Percentiles rank a stretch among this genome's conserved stretches.
Conservation (phyloP, 1,284 basidiomycete species). For the Acaromyces ingoldii region DNA sequence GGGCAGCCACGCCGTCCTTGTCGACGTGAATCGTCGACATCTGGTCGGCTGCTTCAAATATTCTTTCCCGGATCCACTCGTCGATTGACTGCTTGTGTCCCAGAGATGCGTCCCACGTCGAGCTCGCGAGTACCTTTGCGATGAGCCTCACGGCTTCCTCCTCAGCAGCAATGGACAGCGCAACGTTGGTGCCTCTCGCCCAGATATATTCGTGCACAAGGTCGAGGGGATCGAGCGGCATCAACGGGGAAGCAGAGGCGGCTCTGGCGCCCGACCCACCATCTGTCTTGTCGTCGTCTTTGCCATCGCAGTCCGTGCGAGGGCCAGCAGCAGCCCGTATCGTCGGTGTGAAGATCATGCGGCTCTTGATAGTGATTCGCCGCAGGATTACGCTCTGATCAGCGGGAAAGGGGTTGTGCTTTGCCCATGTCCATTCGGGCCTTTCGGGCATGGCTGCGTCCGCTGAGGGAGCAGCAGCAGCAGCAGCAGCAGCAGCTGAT, state of each 20-base stretch:
- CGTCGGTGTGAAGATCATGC: not conserved
- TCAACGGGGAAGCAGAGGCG: no score
- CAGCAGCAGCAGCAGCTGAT: not conserved
- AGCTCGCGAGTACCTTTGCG: not conserved
- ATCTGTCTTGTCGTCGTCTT: not conserved
- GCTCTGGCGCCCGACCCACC: no score
- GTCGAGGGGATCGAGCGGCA: not conserved
- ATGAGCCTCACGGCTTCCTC: not conserved
- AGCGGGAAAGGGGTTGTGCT: constrained; percentile 12
- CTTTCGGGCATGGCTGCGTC: not conserved
- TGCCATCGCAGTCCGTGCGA: not conserved
- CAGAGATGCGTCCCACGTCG: not conserved
- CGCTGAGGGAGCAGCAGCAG: not conserved
- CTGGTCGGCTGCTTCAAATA: not conserved
- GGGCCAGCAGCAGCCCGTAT: not conserved
- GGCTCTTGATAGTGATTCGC: constrained; percentile 18
- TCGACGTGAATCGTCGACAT: not conserved
- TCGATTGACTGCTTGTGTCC: no score
- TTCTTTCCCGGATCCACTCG: not conserved
- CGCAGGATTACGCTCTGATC: constrained; percentile 30
- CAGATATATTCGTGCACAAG: constrained; percentile 2
- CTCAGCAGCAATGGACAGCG: not conserved
- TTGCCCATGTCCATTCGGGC: constrained; percentile 13
- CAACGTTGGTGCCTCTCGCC: not conserved
- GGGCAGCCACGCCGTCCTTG: not conserved